These are phyloP conservation scores for Cladophialophora immunda DNA, from an alignment of 2,329 filamentous ascomycete genomes.

Conservation along the genomic window DNA sequence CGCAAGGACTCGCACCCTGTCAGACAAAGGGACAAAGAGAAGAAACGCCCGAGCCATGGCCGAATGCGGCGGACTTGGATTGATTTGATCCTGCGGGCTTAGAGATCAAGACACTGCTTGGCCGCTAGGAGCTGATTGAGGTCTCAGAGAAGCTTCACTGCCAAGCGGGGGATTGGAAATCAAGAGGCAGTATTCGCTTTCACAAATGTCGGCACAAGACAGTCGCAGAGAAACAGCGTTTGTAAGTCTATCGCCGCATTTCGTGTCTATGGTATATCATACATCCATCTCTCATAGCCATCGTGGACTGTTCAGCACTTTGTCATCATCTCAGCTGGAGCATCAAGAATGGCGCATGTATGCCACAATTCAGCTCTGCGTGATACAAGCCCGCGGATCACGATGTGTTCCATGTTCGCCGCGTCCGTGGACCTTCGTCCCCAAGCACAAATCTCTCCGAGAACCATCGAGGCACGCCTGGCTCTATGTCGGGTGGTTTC, in stretches of 20 bases:
- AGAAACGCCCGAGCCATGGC: neutral
- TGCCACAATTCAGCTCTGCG: neutral
- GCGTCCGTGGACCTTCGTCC: neutral
- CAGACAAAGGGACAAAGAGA: neutral
- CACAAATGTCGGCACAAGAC: neutral
- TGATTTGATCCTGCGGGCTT: neutral
- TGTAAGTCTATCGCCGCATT: neutral
- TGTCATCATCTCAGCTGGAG: neutral
- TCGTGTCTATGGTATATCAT: slow-evolving; percentile 1
- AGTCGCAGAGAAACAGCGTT: neutral
- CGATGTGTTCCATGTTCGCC: neutral
- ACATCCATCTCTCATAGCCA: neutral
- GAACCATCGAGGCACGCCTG: slow-evolving; percentile 31
- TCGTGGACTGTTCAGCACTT: neutral
- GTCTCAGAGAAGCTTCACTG: neutral
- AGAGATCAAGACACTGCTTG: too few species aligned
- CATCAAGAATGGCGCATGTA: neutral
- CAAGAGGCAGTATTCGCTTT: neutral
- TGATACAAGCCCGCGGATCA: neutral
- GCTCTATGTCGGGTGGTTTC: neutral
- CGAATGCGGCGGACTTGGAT: neutral
- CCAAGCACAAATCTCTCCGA: slow-evolving; percentile 29
- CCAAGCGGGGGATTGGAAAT: neutral
- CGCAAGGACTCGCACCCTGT: neutral
- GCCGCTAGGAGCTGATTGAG: too few species aligned